Percentiles rank a stretch among this genome's conserved stretches.
phyloP scores from a whole-genome alignment of 1,284 basidiomycete genomes.

The Trametes pubescens region DNA sequence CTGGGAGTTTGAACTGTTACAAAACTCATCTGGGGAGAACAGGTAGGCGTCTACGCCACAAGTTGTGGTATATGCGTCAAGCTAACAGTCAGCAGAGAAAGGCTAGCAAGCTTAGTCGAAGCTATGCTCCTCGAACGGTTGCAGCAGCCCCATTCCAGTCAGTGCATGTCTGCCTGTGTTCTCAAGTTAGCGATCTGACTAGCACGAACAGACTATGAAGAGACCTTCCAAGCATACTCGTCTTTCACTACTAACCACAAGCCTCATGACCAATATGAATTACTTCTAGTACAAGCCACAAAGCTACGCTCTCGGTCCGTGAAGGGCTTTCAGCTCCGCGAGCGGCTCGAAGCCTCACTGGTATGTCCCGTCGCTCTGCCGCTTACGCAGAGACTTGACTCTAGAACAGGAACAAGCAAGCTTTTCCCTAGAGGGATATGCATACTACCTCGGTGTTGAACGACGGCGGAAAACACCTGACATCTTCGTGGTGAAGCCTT shows the following conservation, averaged over 20 bases:
- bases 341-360: constrained; percentile 64
- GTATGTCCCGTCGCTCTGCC: constrained; percentile 47
- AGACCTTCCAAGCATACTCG: constrained; percentile 86
- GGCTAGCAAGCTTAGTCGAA: constrained; percentile 56
- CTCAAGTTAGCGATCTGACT: neutral
- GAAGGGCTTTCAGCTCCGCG: constrained; percentile 69
- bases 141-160: constrained; percentile 75
- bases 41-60: constrained; percentile 48
- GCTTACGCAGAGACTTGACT: constrained; percentile 1
- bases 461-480: constrained; percentile 72
- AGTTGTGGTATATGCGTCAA: neutral
- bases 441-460: constrained; percentile 71
- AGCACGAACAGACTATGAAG: constrained; percentile 62
- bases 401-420: constrained; percentile 50
- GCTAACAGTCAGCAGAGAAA: constrained; percentile 33
- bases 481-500: constrained; percentile 59
- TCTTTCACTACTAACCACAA: constrained; percentile 84
- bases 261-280: constrained; percentile 80
- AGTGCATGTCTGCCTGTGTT: constrained; percentile 27
- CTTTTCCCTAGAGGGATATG: constrained; percentile 66
- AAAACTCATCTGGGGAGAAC: constrained; percentile 52
- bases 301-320: constrained; percentile 68
- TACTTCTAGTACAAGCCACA: constrained; percentile 77
- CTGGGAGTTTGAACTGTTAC: constrained; percentile 77
- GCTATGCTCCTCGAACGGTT: constrained; percentile 63